Base-by-base conservation (phyloP, 495 filamentous ascomycete species). In the Gamarada debralockiae region DNA sequence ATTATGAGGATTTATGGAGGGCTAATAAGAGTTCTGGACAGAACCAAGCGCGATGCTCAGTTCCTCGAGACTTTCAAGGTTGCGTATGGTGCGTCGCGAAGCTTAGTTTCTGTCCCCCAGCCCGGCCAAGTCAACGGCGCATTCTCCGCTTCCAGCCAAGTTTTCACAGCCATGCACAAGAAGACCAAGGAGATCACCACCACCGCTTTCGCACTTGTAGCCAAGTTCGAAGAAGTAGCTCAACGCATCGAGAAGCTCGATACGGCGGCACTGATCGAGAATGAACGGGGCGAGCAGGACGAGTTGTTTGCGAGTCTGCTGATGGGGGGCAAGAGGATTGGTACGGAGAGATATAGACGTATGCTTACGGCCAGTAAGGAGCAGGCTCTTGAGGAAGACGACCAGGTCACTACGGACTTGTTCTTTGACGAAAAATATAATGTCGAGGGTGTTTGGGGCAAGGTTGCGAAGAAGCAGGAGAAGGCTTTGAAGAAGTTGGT, bases 401-500 rank as follows among this genome's bases (percentile, higher is more conserved):
- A 34, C 3, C 24, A 23, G 3, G 10, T n/a, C 8, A 34, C 23
- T 40, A 39, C 18, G 4, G 23, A 49, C 9, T 23, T 25, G 5
- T 13, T 57, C 3, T 61, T 55, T 50, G 18, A 25, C 14, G 13
- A 15, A 3, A 21, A 50, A 15, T 6, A 34, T 13, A 18, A 42
- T 23, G 34, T 45, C 29, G 36, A 33, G 7, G 53, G 20, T 21
- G 37, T 36, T 18, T 72, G 62, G 69, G 58, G 47, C 9, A 53
- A 45, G 37, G 54, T 59, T 9, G 64, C 63, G 9, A 60, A 50
- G 43, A 65, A 69, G 55, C 63, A 65, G n/a, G 55, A 68, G 39
- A 70, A 63, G 49, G 70, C 66, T 39, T 50, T 65, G 0, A 65
- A 56, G 55, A 68, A 61, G 44, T 25, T 73, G 23, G 55, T 62